Evolutionary conservation across 1,284 basidiomycete genomes (phyloP).

Genomic region (Takashimella koratensis): DNA sequence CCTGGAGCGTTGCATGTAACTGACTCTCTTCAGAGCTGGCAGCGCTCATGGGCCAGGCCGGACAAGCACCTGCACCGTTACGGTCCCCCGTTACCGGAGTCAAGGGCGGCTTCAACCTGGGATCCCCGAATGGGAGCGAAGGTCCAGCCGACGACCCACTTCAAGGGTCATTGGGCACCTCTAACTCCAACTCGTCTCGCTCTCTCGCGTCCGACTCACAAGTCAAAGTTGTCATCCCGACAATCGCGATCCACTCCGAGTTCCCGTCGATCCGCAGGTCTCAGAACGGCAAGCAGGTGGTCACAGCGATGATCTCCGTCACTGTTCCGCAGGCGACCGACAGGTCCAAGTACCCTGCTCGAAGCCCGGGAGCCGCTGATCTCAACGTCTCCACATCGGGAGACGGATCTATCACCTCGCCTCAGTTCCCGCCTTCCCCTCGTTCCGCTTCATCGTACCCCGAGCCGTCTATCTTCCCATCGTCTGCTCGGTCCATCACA

Average conservation of each 20-base stretch:
- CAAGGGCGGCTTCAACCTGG: not conserved
- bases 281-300: conserved; percentile 57
- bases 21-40: conserved; percentile 63
- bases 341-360: conserved; percentile 29
- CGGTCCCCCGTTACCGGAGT: not conserved
- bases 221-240: conserved; percentile 72
- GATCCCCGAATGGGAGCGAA: not conserved
- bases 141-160: conserved; percentile 65
- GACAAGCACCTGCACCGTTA: not conserved
- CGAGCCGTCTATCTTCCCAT: conserved; percentile 8
- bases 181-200: conserved; percentile 51
- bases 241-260: conserved; percentile 83
- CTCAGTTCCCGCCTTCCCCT: conserved; percentile 38
- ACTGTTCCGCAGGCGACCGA: conserved; percentile 73
- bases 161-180: conserved; percentile 53
- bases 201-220: conserved; percentile 38
- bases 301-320: conserved; percentile 86
- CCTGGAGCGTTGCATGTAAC: not conserved
- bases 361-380: conserved; percentile 3
- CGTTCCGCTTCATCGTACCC: conserved; percentile 15
- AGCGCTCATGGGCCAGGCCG: conserved; percentile 68
- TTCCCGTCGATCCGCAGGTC: conserved; percentile 73
- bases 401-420: conserved; percentile 11
- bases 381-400: not conserved
- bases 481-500: not conserved